Evolutionary conservation across 2,329 filamentous ascomycete species (phyloP).

Genomic region (Biscogniauxia sp.): DNA sequence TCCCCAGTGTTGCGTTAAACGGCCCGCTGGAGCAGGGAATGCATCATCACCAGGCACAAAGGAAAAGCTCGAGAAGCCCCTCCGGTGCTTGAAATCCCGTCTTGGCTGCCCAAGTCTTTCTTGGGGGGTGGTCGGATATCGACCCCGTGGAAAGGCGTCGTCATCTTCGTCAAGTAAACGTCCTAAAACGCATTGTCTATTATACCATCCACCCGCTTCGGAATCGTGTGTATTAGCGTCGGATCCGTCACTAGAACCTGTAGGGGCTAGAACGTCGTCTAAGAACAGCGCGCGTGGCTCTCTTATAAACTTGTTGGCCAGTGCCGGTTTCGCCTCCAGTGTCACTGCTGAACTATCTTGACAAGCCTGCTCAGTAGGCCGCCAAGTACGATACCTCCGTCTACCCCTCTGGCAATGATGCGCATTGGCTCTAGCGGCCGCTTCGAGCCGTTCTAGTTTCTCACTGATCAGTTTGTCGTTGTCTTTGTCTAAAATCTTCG

Average conservation of each 20-base stretch:
- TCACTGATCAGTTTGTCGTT: constrained; percentile 29
- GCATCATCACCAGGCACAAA: constrained; percentile 23
- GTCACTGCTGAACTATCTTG: neutral
- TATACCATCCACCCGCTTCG: constrained; percentile 1
- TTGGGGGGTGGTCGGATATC: neutral
- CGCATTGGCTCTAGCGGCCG: neutral
- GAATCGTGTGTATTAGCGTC: neutral
- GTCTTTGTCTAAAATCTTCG: constrained; percentile 24
- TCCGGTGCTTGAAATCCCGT: constrained; percentile 6
- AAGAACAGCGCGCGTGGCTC: constrained; percentile 11
- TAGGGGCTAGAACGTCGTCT: constrained; percentile 9
- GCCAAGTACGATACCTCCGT: neutral
- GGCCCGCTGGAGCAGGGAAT: neutral
- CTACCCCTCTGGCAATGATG: neutral
- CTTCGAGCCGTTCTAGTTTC: constrained; percentile 21
- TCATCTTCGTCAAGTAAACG: constrained; percentile 10
- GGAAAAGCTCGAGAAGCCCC: constrained; percentile 19
- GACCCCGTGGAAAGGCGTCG: neutral
- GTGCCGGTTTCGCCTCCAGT: neutral
- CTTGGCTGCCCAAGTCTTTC: neutral
- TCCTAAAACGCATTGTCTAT: constrained; percentile 11
- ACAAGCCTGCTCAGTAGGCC: neutral
- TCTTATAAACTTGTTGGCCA: neutral
- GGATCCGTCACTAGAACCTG: neutral
- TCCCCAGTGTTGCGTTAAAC: neutral